Evolutionary conservation across 1,284 basidiomycete genomes (phyloP).

Genomic region (Coniophora puteana): DNA sequence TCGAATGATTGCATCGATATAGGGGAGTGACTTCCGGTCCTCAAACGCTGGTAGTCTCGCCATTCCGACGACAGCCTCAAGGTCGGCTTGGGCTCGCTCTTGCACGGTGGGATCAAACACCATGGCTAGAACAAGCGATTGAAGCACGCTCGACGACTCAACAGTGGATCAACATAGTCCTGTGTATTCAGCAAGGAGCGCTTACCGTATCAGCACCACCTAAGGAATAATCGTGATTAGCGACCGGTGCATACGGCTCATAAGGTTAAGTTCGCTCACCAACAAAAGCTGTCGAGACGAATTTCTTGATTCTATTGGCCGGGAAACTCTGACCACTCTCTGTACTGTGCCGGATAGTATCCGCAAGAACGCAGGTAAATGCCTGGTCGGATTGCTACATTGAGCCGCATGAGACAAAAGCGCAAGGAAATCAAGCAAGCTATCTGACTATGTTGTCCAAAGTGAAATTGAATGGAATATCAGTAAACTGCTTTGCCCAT

Average conservation of each 20-base stretch:
- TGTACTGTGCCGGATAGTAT: conserved; percentile 22
- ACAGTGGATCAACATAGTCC: too few relatives aligned
- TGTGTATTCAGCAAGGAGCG: too few relatives aligned
- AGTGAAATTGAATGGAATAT: conserved; percentile 26
- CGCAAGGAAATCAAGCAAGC: too few relatives aligned
- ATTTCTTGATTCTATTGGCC: too few relatives aligned
- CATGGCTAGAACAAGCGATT: conserved; percentile 35
- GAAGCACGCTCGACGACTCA: conserved; percentile 19
- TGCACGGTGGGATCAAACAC: conserved; percentile 33
- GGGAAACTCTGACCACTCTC: conserved; percentile 27
- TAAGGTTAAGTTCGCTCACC: conserved; percentile 24
- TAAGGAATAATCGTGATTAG: too few relatives aligned
- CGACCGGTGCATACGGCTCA: too few relatives aligned
- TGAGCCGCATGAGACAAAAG: too few relatives aligned
- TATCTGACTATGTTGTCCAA: conserved; percentile 23
- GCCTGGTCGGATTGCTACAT: conserved; percentile 6
- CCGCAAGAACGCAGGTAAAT: conserved; percentile 3
- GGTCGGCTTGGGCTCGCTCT: conserved; percentile 35
- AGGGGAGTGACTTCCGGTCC: conserved; percentile 37
- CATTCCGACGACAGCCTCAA: conserved; percentile 35
- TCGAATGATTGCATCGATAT: conserved; percentile 35
- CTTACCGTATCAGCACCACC: too few relatives aligned
- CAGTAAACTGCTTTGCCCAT: conserved; percentile 25
- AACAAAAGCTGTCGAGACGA: too few relatives aligned
- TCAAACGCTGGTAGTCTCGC: conserved; percentile 37